Evolutionary conservation across 768 basidiomycete genomes (phyloP).

Genomic region (Russula abietina): DNA sequence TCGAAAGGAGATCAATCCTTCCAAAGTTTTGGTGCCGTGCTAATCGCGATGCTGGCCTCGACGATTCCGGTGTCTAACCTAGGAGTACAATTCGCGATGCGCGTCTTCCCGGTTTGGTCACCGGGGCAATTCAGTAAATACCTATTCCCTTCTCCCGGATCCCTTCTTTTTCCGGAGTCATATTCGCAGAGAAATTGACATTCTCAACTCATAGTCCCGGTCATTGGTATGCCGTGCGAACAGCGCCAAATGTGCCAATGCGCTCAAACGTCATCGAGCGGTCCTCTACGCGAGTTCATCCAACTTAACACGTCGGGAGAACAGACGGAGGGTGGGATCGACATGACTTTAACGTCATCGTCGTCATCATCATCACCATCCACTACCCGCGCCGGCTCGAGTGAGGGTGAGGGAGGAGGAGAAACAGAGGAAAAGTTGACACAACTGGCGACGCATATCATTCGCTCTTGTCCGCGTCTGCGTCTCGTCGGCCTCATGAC

Average conservation of each 20-base stretch:
- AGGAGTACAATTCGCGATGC: slow-evolving; percentile 72
- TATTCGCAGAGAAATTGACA: not conserved
- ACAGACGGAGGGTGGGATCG: slow-evolving; percentile 79
- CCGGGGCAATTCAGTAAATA: slow-evolving; percentile 48
- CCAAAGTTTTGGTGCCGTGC: slow-evolving; percentile 57
- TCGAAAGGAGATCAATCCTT: not conserved
- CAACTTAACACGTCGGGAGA: slow-evolving; percentile 98
- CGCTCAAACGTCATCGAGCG: slow-evolving; percentile 69
- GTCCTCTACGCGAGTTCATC: slow-evolving; percentile 73
- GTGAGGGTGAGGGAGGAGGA: too few relatives aligned
- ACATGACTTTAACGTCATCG: not conserved
- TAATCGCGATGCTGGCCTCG: slow-evolving; percentile 62
- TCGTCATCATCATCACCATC: too few relatives aligned
- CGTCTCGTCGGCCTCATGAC: slow-evolving; percentile 90
- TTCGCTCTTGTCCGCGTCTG: slow-evolving; percentile 67
- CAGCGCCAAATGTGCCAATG: slow-evolving; percentile 71
- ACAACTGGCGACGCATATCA: slow-evolving; percentile 62
- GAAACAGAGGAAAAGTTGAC: slow-evolving; percentile 35
- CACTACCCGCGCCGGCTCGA: too few relatives aligned
- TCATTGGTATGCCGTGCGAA: slow-evolving; percentile 83
- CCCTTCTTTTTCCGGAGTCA: not conserved
- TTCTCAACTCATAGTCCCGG: slow-evolving; percentile 47
- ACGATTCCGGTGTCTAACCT: slow-evolving; percentile 76
- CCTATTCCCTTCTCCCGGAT: too few relatives aligned
- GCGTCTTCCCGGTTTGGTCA: slow-evolving; percentile 73